Evolutionary conservation across 495 filamentous ascomycete genomes (phyloP), one percentile per base, ranked within the genome.

Genomic region (Penicillium arizonense): DNA sequence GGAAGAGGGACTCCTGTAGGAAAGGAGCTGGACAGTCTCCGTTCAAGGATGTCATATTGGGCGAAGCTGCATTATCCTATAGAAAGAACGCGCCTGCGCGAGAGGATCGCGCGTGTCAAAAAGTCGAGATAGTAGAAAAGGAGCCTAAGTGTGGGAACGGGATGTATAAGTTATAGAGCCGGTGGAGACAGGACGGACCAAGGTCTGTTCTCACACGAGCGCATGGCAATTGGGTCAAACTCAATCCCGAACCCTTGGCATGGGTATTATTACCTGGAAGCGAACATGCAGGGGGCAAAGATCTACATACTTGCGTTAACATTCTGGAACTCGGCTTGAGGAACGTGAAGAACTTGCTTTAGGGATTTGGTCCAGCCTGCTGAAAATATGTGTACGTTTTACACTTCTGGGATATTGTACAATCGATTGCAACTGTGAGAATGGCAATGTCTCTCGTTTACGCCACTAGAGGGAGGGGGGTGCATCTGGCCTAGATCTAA

Each of bases 1-100:
- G 78, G 54, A 88, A 93, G 9, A 77, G 67, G 10, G 68, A 62
- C 57, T 77, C 76, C 58, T 87, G 77, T 37, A 84, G 67, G 61
- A 91, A 90, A 6, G 87, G 88, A 33, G 72, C 39, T 20, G 82
- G 81, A 63, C 89, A 93, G 5, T 65, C 56, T 42, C 82, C 82
- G 46, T 69, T 66, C 40, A 71, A 23, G 44, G 49, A 43, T 37
- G 50, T 43, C 68, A 72, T 75, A 45, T 26, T 68, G 61, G 39
- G 33, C 39, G 51, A 26, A 41, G 32, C 39, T 34, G 52, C 63
- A 64, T 64, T 4, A 53, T 52, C 58, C 53, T 46, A 42, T 24
- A 23, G 43, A 33, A 37, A 53, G 54, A 57, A 62, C 62, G 63
- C 63, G 63, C 63, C 63, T 56, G 63, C 63, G 63, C 63, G 63